Conservation (phyloP, 495 filamentous ascomycete species). For the Echria macrotheca region DNA sequence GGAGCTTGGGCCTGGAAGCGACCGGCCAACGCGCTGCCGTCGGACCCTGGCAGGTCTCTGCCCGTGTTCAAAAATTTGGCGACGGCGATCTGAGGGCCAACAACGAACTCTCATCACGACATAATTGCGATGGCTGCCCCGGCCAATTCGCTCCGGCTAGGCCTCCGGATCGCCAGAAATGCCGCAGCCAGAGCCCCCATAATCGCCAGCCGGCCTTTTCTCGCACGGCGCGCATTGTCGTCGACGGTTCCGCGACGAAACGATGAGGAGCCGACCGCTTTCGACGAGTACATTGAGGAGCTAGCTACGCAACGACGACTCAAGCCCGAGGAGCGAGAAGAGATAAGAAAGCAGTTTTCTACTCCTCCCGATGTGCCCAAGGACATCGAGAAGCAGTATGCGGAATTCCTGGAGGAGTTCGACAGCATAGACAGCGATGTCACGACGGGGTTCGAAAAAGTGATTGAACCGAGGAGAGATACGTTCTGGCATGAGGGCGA, state of each 20-base stretch:
- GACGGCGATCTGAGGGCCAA: conserved; percentile 2
- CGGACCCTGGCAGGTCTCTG: no score
- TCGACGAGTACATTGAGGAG: no score
- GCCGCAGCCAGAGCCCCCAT: conserved; percentile 44
- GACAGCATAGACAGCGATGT: conserved; percentile 18
- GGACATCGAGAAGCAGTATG: no score
- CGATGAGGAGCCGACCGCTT: background rate
- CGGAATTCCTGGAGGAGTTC: background rate
- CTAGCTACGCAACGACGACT: no score
- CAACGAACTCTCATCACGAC: conserved; percentile 11
- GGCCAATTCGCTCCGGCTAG: conserved; percentile 43
- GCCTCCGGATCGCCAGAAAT: conserved; percentile 38
- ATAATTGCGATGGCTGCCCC: conserved; percentile 42
- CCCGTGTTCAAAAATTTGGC: no score
- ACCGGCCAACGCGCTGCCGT: background rate
- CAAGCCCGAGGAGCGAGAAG: no score
- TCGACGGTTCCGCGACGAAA: conserved; percentile 25
- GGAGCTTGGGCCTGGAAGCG: no score
- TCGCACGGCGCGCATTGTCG: conserved; percentile 32
- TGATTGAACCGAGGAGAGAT: no score
- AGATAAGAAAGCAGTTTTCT: no score
- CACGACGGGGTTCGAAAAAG: conserved; percentile 6
- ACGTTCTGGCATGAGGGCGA: conserved; percentile 40
- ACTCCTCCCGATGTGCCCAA: no score
- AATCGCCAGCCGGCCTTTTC: conserved; percentile 37